Base-by-base conservation (phyloP, 1,284 basidiomycete species). In the Moesziomyces parantarcticus region DNA sequence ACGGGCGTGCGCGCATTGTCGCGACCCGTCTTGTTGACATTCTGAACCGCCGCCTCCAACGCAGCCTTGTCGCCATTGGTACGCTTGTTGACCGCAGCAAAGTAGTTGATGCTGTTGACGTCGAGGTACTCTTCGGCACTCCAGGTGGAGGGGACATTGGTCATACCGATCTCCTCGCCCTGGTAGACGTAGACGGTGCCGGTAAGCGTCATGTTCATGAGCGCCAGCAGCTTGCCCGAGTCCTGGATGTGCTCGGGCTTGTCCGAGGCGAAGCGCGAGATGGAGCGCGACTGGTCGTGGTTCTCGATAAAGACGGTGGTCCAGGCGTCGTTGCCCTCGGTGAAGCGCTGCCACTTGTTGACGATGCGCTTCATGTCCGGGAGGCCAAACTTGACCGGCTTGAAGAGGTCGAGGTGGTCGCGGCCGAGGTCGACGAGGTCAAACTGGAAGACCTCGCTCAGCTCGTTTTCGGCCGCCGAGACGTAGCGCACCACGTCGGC, bases 101-200 rank as follows among this genome's bases (percentile, higher is more conserved):
- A 51, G 58, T 79, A 77, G 61, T 77, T 77, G 75, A 77, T 68
- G 51, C 49, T 61, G 63, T 70, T 72, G 55, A 76, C 44, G 29
- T 74, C 66, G 34, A 70, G 56, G 36, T 71, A 75, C 54, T 91
- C 90, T 55, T 90, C 88, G n/a, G 90, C 85, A 0, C 87, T 87
- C 90, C 91, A 92, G 5, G 84, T 82, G 32, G 85, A 78, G 8
- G 91, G 90, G 43, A 91, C 87, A 66, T 92, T 92, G 83, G 86
- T 87, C 84, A 90, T 86, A 0, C 88, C 91, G 0, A 92, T 87
- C 59, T 80, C 79, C 48, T 80, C 56, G 34, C 92, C 90, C 84
- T 92, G 90, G 81, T 89, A 92, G 14, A 92, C 85, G 80, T 89
- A 92, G 66, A 90, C 83, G 13, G 91, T 91, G 3, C 91, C 91